Evolutionary conservation across 1,284 basidiomycete genomes (phyloP).

Genomic region (Heliocybe sulcata): DNA sequence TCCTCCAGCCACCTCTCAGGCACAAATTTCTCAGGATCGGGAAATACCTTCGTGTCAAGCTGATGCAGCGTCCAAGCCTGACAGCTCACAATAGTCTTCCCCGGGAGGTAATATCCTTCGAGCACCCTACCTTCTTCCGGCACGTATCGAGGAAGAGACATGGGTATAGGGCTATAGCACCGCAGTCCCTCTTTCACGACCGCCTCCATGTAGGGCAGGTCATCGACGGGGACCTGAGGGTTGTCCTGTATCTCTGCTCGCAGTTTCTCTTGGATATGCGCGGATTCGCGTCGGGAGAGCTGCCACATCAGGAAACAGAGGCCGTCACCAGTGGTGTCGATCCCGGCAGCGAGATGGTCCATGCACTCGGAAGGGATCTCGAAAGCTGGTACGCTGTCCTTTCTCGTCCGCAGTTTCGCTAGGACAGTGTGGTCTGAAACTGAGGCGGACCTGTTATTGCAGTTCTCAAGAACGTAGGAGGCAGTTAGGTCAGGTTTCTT

Average conservation of each 20-base stretch:
- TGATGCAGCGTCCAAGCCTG: neutral
- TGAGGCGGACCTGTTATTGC: neutral
- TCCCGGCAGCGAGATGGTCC: conserved; percentile 18
- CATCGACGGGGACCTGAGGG: neutral
- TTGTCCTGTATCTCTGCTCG: conserved; percentile 13
- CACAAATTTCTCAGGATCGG: neutral
- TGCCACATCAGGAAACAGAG: conserved; percentile 19
- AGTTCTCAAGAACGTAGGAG: conserved; percentile 10
- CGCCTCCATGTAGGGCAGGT: conserved; percentile 4
- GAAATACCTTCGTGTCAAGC: neutral
- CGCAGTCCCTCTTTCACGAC: conserved; percentile 7
- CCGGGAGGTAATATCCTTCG: neutral
- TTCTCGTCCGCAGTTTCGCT: conserved; percentile 11
- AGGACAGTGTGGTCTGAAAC: conserved; percentile 12
- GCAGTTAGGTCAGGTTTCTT: conserved; percentile 6
- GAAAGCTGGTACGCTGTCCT: conserved; percentile 3
- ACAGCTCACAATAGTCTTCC: neutral
- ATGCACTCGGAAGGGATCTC: conserved; percentile 15
- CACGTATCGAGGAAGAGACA: neutral
- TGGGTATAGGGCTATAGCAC: conserved; percentile 1
- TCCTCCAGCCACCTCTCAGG: conserved; percentile 1
- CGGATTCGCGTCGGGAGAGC: conserved; percentile 13
- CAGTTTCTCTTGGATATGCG: conserved; percentile 11
- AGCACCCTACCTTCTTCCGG: conserved; percentile 1
- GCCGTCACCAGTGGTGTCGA: conserved; percentile 19